Base-by-base conservation (phyloP, 1,284 basidiomycete genomes). In the Ustilago nuda region DNA sequence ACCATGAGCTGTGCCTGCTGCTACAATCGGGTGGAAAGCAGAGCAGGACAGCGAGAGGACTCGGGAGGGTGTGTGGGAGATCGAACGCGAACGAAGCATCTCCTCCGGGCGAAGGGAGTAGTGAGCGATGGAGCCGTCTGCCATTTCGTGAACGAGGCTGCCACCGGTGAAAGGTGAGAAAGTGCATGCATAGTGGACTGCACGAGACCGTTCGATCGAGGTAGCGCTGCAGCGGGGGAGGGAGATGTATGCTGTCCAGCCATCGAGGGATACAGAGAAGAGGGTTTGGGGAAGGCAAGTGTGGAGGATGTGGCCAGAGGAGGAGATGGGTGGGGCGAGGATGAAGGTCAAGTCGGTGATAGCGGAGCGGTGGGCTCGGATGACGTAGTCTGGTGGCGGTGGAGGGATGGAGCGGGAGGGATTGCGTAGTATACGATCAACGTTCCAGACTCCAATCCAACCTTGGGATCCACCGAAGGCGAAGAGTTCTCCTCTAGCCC, bases 401-500 rank as follows among this genome's bases (percentile, higher is more conserved):
- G 62, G 23, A 1, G 43, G 5, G 48, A 50, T 23, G 48, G 27
- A 50, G 48, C 6, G 6, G 48, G 30, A 30, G 8, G 27, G 19
- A 5, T 39, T n/a, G 33, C 74, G 69, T 0, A 77, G 37, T 17
- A 66, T 50, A 1, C 33, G 54, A 6, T 72, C 72, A 8, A 70
- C 19, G 39, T 69, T 57, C 61, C 62, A 80, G 3, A 80, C 66
- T 8, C 65, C 76, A 13, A 80, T 51, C 66, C 59, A 72, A 15
- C 74, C 78, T 36, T 62, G 52, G 3, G 68, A 59, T 5, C 66
- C 71, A 5, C 75, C 78, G 5, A 72, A 63, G 0, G 78, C 78
- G 0, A 80, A 46, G 39, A 61, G 13, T 32, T 80, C 76, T n/a
- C 72, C 75, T 48, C 76, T 70, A 2, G 62, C 66, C 78, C 78